Evolutionary conservation across 2,329 filamentous ascomycete genomes (phyloP).

Genomic region (Aspergillus puulaauensis): DNA sequence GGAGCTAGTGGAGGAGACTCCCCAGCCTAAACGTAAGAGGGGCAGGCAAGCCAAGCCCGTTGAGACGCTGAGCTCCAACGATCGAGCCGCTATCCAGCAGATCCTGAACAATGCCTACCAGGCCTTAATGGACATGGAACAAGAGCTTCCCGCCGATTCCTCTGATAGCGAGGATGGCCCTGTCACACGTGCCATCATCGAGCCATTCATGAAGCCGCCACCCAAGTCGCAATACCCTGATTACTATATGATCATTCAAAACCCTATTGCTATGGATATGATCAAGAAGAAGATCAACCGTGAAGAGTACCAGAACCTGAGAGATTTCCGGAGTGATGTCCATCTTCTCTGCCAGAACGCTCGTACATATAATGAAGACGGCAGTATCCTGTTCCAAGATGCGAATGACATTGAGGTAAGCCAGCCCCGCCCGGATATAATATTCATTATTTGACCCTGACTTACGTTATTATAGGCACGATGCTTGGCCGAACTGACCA

Average conservation of each 20-base stretch:
- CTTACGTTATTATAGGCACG: constrained; percentile 41
- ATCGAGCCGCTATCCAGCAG: constrained; percentile 75
- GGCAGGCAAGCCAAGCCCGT: constrained; percentile 69
- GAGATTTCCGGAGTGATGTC: constrained; percentile 80
- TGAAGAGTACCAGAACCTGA: constrained; percentile 81
- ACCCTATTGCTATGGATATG: constrained; percentile 93
- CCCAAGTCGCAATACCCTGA: constrained; percentile 88
- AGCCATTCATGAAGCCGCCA: constrained; percentile 88
- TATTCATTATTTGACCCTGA: not conserved
- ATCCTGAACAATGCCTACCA: constrained; percentile 78
- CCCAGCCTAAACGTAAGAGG: constrained; percentile 74
- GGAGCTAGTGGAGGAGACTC: constrained; percentile 72
- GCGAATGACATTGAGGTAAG: constrained; percentile 89
- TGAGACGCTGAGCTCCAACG: constrained; percentile 65
- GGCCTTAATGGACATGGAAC: constrained; percentile 77
- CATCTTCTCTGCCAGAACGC: constrained; percentile 85
- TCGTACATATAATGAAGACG: constrained; percentile 94
- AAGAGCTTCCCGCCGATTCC: constrained; percentile 60
- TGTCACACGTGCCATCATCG: constrained; percentile 77
- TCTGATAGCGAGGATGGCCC: constrained; percentile 53
- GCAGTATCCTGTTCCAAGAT: constrained; percentile 86
- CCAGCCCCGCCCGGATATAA: constrained; percentile 36
- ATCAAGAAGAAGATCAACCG: constrained; percentile 95
- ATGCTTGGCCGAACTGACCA: constrained; percentile 53
- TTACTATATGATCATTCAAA: constrained; percentile 91